Base-by-base conservation (phyloP, 306 rosid genomes). In the Acacia melanoxylon region DNA sequence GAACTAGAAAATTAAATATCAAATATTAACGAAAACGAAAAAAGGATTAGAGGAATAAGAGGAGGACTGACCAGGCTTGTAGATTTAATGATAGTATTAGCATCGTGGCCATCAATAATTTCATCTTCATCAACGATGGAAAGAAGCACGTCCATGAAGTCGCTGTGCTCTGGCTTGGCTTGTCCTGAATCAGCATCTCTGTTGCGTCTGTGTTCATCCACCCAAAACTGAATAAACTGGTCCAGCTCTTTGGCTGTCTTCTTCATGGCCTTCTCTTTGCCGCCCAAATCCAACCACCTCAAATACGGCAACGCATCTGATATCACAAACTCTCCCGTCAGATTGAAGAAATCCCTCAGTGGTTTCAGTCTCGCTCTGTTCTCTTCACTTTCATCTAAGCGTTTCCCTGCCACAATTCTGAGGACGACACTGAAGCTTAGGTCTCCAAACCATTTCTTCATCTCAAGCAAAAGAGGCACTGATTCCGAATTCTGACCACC, bases 261-360 rank as follows among this genome's bases (percentile, higher is more conserved):
- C 68, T 86, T 79, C 90, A 87, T 87, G 4, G 71, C 27, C 75
- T 87, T 84, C 72, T 84, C 82, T 13, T 6, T 2, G 0, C 91
- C 91, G 3, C 73, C 91, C 73, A 86, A 72, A 73, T 86, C 91
- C 72, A 88, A 44, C 89, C 91, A 88, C 79, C 91, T 81, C 51
- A 88, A 45, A 75, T 19, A 86, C 1, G 91, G 87, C 52, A 83
- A 0, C 1, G 79, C 72, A 42, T 88, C 91, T 0, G 81, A 78
- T 0, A 83, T 5, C 25, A 6, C 22, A 6, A 83, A 85, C 0
- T 75, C 58, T 2, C 87, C 84, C 0, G 22, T 22, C 0, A 88
- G 79, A 15, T 83, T n/a, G 3, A 81, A 75, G 0, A 85, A 19
- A 0, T 54, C 78, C 8, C 80, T 78, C 10, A 88, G 3, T 0